Evolutionary conservation across 2,329 filamentous ascomycete genomes (phyloP).

Genomic region (Rutstroemia sp.): DNA sequence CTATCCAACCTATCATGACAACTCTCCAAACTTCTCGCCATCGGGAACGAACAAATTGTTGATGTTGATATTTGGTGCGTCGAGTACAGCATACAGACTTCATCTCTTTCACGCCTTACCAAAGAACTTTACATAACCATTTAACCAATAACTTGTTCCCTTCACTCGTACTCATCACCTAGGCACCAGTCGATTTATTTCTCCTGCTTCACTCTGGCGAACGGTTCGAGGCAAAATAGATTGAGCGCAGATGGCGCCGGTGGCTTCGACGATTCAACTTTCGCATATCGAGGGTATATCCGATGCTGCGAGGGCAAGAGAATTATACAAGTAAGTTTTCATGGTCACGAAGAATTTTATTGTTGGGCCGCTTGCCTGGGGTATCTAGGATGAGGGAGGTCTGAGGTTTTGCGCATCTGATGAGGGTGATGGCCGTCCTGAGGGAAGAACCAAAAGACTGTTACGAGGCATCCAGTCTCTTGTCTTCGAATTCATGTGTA

Average conservation of each 20-base stretch:
- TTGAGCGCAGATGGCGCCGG: slow-evolving; percentile 20
- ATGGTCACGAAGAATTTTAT: background rate
- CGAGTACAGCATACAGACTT: too few species aligned
- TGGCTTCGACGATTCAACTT: slow-evolving; percentile 18
- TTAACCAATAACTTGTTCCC: too few species aligned
- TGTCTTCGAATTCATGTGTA: background rate
- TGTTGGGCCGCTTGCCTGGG: background rate
- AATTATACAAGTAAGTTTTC: slow-evolving; percentile 29
- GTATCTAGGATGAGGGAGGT: too few species aligned
- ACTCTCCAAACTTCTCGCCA: too few species aligned
- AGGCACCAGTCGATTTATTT: background rate
- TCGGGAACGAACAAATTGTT: too few species aligned
- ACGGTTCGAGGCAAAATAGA: background rate
- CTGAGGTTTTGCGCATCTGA: too few species aligned
- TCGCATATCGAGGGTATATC: slow-evolving; percentile 27
- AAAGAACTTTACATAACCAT: too few species aligned
- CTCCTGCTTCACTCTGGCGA: background rate
- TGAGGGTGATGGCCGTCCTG: background rate
- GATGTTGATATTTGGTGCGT: too few species aligned
- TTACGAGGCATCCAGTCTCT: background rate
- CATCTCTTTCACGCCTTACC: too few species aligned
- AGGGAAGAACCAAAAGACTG: too few species aligned
- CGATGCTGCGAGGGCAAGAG: slow-evolving; percentile 26
- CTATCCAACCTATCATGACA: too few species aligned
- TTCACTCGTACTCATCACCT: too few species aligned